Base-by-base conservation (phyloP, 495 filamentous ascomycete genomes). In the Aspergillus sparsus region DNA sequence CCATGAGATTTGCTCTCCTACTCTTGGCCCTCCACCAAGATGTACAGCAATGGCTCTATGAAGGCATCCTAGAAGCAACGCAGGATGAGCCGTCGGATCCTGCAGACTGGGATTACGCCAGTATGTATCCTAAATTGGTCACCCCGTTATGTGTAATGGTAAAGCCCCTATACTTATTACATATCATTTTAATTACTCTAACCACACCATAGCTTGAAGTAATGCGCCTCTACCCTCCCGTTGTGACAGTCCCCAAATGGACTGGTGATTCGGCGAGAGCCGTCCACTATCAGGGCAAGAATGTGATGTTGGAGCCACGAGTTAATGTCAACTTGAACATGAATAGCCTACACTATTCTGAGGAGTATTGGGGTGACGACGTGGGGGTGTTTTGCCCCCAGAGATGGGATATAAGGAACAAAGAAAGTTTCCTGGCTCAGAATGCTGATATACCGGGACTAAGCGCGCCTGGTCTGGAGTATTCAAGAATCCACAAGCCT, bases 401-500 rank as follows among this genome's bases (percentile, higher is more conserved):
- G 10, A 58, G 74, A 27, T 76, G 72, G 72, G 66, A 68, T 56
- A 53, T 37, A 44, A 32, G 46, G 2, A 66, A 68, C 53, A 6
- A 53, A 13, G 31, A 56, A 6, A 68, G 66, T 45, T 68, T 62
- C 41, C 61, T 68, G 3, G 63, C 66, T 0, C 34, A 53, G n/a
- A 66, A 68, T 21, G 58, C 21, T 6, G 53, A 51, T 31, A 15
- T 56, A 0, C 44, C 52, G 7, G 66, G 63, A 6, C 58, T 68
- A 7, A 37, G 27, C 33, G 63, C 12, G 7, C 58, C 66, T 0
- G 66, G 66, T 1, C 33, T 68, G 42, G 66, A 68, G 34, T 61
- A 60, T 32, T 16, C 46, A 74, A 37, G 71, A 73, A 21, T 78
- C 85, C 53, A 88, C 82, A 73, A 80, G 21, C 87, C 87, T 0